A percentile compares a stretch with the other conserved stretches of the same genome.
phyloP scores from a whole-genome alignment of 768 basidiomycete genomes.

The Mrakia blollopis region DNA sequence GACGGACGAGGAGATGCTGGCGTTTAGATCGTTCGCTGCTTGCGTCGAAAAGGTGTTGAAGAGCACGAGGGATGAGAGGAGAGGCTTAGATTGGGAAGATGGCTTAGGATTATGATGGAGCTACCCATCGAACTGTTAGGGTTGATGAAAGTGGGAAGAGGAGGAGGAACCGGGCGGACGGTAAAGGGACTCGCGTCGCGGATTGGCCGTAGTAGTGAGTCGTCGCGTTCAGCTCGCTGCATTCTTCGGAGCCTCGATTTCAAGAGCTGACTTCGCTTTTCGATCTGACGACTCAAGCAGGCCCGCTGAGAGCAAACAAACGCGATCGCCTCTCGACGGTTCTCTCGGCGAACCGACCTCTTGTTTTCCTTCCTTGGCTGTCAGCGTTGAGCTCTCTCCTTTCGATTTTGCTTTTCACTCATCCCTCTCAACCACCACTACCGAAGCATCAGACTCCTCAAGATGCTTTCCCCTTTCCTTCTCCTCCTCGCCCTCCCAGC shows the following conservation, averaged over 20 bases:
- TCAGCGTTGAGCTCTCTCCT: not conserved
- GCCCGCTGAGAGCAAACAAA: no score
- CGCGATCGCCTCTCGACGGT: not conserved
- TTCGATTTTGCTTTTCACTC: not conserved
- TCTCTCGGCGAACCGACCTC: not conserved
- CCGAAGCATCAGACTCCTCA: no score
- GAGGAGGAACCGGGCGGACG: not conserved
- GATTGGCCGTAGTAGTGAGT: no score
- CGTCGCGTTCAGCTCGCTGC: no score
- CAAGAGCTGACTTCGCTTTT: no score
- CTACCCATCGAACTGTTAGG: not conserved
- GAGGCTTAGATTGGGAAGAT: conserved; percentile 29
- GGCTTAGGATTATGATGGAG: not conserved
- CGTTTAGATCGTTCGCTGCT: conserved; percentile 22
- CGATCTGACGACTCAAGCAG: no score
- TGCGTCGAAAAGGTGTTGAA: conserved; percentile 25
- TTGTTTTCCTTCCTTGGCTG: not conserved
- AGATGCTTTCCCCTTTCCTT: not conserved
- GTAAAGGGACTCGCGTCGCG: not conserved
- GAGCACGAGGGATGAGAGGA: conserved; percentile 13
- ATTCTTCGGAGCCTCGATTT: no score
- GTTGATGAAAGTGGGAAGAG: not conserved
- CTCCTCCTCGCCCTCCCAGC: not conserved
- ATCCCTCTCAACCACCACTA: no score
- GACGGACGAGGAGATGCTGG: conserved; percentile 26